Evolutionary conservation across 2,329 filamentous ascomycete genomes (phyloP).

Genomic region (Proliferodiscus dingleyae): DNA sequence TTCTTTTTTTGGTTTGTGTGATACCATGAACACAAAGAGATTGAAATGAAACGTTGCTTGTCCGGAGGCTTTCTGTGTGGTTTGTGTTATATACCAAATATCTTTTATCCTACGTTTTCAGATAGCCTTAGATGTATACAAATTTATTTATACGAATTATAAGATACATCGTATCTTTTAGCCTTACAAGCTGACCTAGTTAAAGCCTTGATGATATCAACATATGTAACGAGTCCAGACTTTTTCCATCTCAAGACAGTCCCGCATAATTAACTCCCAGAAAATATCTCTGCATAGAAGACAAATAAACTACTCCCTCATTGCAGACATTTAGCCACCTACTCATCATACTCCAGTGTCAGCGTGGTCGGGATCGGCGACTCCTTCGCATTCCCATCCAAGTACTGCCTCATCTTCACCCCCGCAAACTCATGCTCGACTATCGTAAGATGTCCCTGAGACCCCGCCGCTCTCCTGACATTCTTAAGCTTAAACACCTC

Average conservation of each 20-base stretch:
- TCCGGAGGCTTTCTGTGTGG: neutral
- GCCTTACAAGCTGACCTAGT: too few species aligned
- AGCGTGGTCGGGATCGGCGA: slow-evolving; percentile 40
- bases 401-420: slow-evolving; percentile 42
- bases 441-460: slow-evolving; percentile 36
- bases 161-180: too few species aligned
- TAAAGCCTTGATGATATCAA: too few species aligned
- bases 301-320: too few species aligned
- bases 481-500: slow-evolving; percentile 43
- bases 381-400: slow-evolving; percentile 44
- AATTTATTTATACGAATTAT: too few species aligned
- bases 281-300: too few species aligned
- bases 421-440: slow-evolving; percentile 43
- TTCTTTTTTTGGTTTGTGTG: neutral
- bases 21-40: too few species aligned
- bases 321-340: too few species aligned
- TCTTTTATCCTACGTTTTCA: neutral
- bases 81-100: slow-evolving; percentile 1
- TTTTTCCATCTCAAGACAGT: too few species aligned
- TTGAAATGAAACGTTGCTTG: too few species aligned
- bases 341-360: slow-evolving; percentile 38
- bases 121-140: too few species aligned
- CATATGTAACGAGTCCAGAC: too few species aligned
- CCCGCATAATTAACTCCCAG: neutral
- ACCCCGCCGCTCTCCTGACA: slow-evolving; percentile 34